Base-by-base conservation (phyloP, 805 yeast genomes). In the Saccharomycopsis sp. region DNA sequence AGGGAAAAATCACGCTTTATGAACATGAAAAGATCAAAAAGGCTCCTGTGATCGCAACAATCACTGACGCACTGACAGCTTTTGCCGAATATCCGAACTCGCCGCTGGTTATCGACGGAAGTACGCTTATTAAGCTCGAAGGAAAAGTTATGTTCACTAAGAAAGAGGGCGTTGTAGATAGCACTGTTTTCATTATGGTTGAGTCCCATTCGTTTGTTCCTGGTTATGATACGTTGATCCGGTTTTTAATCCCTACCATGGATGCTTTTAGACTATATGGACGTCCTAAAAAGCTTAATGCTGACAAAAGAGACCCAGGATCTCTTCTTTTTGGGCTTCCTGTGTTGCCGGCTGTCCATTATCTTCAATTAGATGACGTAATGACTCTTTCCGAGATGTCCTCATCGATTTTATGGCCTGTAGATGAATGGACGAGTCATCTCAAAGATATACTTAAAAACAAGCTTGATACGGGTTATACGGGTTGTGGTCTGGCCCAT, bases 41-140 rank as follows among this genome's bases (percentile, higher is more conserved):
- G 68, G 74, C 78, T 59, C 74, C 78, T 51, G 84, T 92, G 15
- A 82, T 94, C 84, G 97, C 97, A 0, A 83, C 85, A 15, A 83
- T 92, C 38, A 76, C 81, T 3, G 76, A 77, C 50, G 93, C 94
- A 1, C 72, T 80, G 54, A 82, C 90, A 5, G 85, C 89, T 20
- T 86, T 87, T 64, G 97, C 99, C 0, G 84, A 92, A n/a, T 94
- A 90, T 71, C 99, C 99, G 12, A 91, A 89, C 67, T 79, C 91
- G 54, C 85, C 86, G 24, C 75, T 82, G 62, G 80, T 93, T 62
- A 87, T 94, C 62, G 96, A 93, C 72, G 84, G 84, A 61, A 84
- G 93, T 56, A 89, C 97, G 1, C 84, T 94, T 80, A 80, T 93
- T 68, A 94, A 94, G 69, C 70, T 93, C 57, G 97, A 92, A 68